Base-by-base conservation (phyloP, 2,329 filamentous ascomycete species). In the Pezicula radicicola region DNA sequence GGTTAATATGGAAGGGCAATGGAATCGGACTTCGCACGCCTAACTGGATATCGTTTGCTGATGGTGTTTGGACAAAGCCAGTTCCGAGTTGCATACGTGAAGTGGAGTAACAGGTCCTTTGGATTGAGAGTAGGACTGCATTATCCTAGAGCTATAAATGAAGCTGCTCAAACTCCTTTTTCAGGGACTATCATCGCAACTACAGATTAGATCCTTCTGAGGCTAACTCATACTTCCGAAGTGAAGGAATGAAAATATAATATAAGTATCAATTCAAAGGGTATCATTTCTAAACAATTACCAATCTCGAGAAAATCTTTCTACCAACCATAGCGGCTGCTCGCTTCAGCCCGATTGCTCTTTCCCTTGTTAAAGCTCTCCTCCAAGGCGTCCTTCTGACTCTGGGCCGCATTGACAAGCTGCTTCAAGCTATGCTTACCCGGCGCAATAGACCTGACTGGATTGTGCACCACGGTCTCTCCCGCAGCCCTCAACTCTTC, bases 341-440 rank as follows among this genome's bases (percentile, higher is more conserved):
- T 89, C 18, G 90, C 90, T 67, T 96, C 91, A 62, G 83, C 86
- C 69, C 89, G 85, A 64, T 92, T 94, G 62, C 80, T 82, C 72
- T 82, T 85, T 6, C 91, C 89, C 60, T 85, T 77, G 18, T 91
- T 91, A 74, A 96, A 97, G 67, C 89, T 92, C 65, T 97, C 93
- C 71, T 97, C 91, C 59, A 97, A 73, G 2, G 91, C 91, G 10
- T 96, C 91, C 66, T 85, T 85, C 71, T 97, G 91, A 56, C 79
- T 89, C 60, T 84, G 84, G 25, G 89, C 92, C 55, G 88, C 88
- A 69, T 84, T 91, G 59, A 97, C 88, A 61, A 97, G 77, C 73
- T 96, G 91, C 65, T 87, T 85, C 68, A 97, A 76, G 63, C 82
- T 95, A 72, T 97, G 91, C 74, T 97, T 97, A 54, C 91, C 89